Conservation (phyloP, 2,329 filamentous ascomycete species). For the Metarhizium brunneum region DNA sequence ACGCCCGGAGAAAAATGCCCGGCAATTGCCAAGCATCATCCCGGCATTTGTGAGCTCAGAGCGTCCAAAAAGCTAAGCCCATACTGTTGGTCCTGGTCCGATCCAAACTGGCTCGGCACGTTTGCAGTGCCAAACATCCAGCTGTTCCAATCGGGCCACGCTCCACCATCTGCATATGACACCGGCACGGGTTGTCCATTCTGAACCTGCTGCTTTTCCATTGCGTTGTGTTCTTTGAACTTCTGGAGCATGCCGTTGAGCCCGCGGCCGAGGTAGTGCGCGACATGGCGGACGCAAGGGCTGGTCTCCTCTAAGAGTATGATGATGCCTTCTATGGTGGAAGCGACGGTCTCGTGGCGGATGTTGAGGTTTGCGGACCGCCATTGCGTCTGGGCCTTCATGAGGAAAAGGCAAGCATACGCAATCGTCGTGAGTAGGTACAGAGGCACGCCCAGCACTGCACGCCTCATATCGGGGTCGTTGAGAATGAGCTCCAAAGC, state of each 20-base stretch:
- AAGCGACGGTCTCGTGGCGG: constrained; percentile 20
- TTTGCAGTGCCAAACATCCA: constrained; percentile 16
- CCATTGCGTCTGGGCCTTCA: constrained; percentile 23
- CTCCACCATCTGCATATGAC: background rate
- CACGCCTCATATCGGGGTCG: constrained; percentile 20
- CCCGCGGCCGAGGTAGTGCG: constrained; percentile 19
- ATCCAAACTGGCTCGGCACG: constrained; percentile 6
- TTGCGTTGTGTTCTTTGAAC: constrained; percentile 13
- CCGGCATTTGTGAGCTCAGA: constrained; percentile 18
- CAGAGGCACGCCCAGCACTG: constrained; percentile 21
- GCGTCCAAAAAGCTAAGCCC: constrained; percentile 16
- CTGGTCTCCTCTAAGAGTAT: constrained; percentile 15
- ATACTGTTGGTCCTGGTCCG: constrained; percentile 13
- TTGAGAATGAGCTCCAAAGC: constrained; percentile 20
- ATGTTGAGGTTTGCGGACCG: constrained; percentile 16
- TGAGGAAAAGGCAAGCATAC: constrained; percentile 22
- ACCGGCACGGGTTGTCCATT: constrained; percentile 1
- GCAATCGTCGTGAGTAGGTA: constrained; percentile 23
- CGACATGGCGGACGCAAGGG: constrained; percentile 18
- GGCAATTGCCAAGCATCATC: background rate
- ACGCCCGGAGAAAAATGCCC: background rate
- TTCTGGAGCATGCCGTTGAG: constrained; percentile 20
- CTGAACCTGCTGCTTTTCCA: constrained; percentile 6
- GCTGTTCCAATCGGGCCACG: constrained; percentile 13
- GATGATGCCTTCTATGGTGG: constrained; percentile 17